Conservation (phyloP, 495 filamentous ascomycete species). For the Penicillium mononematosum region DNA sequence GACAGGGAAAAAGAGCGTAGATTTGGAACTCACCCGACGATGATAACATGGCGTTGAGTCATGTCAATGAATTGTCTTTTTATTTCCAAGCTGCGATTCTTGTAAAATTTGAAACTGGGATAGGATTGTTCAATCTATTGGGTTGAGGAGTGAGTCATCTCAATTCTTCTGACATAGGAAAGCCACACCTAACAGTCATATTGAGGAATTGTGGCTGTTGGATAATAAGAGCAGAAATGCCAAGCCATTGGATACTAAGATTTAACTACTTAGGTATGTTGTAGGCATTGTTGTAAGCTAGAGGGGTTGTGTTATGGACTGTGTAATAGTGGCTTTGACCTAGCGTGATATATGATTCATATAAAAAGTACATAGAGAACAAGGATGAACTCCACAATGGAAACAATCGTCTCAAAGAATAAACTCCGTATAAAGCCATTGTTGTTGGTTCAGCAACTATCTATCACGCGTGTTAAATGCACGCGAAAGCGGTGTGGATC, state of each 20-base stretch:
- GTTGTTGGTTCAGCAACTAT: background rate
- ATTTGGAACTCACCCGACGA: background rate
- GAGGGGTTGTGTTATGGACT: background rate
- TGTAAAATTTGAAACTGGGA: background rate
- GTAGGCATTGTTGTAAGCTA: background rate
- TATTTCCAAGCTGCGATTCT: background rate
- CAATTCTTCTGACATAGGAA: background rate
- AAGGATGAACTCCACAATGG: background rate
- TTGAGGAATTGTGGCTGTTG: background rate
- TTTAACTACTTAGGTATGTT: too few species aligned
- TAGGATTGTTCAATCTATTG: background rate
- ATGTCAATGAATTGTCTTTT: background rate
- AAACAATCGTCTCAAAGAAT: too few species aligned
- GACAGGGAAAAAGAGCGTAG: background rate
- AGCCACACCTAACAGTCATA: background rate
- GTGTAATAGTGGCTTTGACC: background rate
- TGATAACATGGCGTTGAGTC: background rate
- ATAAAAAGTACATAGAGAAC: background rate
- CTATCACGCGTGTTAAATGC: background rate
- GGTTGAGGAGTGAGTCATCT: background rate
- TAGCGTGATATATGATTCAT: background rate
- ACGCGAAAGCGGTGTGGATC: conserved; percentile 2
- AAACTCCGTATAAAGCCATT: background rate
- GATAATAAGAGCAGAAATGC: background rate
- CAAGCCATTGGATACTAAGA: background rate